phyloP scores from a whole-genome alignment of 2,329 filamentous ascomycete genomes.

The Hyphodiscus sp. region DNA sequence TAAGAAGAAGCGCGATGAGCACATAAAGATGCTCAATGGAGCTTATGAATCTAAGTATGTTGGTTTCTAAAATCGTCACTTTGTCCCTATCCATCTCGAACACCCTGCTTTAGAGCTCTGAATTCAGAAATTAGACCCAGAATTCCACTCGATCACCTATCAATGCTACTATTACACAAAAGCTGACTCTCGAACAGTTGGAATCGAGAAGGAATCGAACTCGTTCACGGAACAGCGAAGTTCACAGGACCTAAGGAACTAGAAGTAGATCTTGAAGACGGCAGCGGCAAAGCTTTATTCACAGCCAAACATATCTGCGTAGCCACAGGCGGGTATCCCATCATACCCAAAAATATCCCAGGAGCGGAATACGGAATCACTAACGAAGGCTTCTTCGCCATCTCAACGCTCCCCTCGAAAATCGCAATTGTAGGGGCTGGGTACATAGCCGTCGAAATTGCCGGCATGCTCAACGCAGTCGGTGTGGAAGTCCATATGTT shows the following conservation, averaged over 20 bases:
- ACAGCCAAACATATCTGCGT: slow-evolving; percentile 42
- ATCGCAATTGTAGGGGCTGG: slow-evolving; percentile 44
- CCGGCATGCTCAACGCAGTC: slow-evolving; percentile 42
- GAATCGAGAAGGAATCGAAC: slow-evolving; percentile 42
- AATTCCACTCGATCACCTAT: too few species aligned
- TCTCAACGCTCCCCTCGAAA: slow-evolving; percentile 43
- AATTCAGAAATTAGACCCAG: too few species aligned
- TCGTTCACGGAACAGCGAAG: slow-evolving; percentile 40
- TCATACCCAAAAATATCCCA: slow-evolving; percentile 32
- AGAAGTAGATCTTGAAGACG: slow-evolving; percentile 37
- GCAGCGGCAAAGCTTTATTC: slow-evolving; percentile 32
- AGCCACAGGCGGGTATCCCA: slow-evolving; percentile 41
- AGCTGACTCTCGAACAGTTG: slow-evolving; percentile 23
- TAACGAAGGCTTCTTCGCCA: slow-evolving; percentile 44
- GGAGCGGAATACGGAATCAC: slow-evolving; percentile 44
- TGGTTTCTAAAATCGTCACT: too few species aligned
- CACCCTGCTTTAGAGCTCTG: too few species aligned
- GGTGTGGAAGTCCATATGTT: slow-evolving; percentile 45
- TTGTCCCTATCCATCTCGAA: too few species aligned
- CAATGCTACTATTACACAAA: too few species aligned
- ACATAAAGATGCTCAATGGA: slow-evolving; percentile 39
- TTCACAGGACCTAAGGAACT: slow-evolving; percentile 39
- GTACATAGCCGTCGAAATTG: slow-evolving; percentile 45
- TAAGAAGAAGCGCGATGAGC: slow-evolving; percentile 40
- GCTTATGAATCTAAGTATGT: slow-evolving; percentile 39